A percentile compares a stretch with the other conserved stretches of the same genome.
Conservation (phyloP, 2,329 filamentous ascomycete genomes). For the Penicillium vulpinum region DNA sequence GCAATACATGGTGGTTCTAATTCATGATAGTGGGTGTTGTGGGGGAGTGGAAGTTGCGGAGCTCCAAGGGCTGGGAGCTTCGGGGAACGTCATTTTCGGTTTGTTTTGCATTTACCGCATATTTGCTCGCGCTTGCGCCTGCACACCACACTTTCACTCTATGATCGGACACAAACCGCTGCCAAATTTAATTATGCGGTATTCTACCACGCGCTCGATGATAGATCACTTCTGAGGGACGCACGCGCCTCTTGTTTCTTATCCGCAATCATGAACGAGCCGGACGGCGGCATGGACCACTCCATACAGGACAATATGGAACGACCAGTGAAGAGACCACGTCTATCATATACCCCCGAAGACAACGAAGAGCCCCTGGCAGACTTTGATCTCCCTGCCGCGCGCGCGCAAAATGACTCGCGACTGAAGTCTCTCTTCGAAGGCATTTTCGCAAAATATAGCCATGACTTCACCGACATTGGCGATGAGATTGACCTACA, state of each 20-base stretch:
- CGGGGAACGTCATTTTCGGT: conserved; percentile 34
- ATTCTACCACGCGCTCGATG: background rate
- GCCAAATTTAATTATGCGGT: background rate
- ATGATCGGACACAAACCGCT: background rate
- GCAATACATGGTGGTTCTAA: conserved; percentile 68
- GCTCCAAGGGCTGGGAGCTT: conserved; percentile 1
- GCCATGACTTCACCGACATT: conserved; percentile 74
- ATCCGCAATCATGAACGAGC: background rate
- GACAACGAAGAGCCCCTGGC: conserved; percentile 21
- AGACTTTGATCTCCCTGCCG: conserved; percentile 59
- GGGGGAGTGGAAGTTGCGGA: conserved; percentile 19
- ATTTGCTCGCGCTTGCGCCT: conserved; percentile 17
- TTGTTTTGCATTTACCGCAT: conserved; percentile 21
- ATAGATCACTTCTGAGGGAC: background rate
- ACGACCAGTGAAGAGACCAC: conserved; percentile 57
- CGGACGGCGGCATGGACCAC: background rate
- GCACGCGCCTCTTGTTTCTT: background rate
- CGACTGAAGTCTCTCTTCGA: conserved; percentile 83
- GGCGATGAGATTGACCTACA: conserved; percentile 87
- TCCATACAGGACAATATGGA: conserved; percentile 23
- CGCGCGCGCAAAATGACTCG: conserved; percentile 65
- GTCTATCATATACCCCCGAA: conserved; percentile 42
- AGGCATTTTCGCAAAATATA: conserved; percentile 85
- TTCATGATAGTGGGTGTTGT: conserved; percentile 1
- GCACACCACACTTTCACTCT: conserved; percentile 12